Evolutionary conservation across 1,284 basidiomycete species (phyloP).

Genomic region (Chiua sp.): DNA sequence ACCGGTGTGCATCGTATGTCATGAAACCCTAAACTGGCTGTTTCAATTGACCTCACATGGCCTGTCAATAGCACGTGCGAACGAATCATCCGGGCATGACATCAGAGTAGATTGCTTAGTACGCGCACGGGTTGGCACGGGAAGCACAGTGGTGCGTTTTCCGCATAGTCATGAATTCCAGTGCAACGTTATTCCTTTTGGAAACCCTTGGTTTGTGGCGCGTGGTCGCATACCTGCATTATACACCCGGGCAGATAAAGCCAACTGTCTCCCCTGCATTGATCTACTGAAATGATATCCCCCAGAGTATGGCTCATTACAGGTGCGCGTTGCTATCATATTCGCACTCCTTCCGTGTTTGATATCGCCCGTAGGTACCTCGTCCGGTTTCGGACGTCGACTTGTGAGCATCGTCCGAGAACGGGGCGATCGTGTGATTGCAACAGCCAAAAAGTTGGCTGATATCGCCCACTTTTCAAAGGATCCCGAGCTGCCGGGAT

Average conservation of each 20-base stretch:
- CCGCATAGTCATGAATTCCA: too few relatives aligned
- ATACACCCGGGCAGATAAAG: neutral
- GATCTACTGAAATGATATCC: neutral
- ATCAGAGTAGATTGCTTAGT: too few relatives aligned
- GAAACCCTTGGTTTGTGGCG: too few relatives aligned
- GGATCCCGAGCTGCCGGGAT: neutral
- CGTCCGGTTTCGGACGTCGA: conserved; percentile 63
- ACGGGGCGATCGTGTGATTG: conserved; percentile 56
- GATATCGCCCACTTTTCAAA: conserved; percentile 24
- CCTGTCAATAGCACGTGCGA: too few relatives aligned
- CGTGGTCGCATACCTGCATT: too few relatives aligned
- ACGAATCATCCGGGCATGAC: too few relatives aligned
- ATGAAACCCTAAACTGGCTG: too few relatives aligned
- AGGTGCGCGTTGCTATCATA: neutral
- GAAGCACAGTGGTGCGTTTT: too few relatives aligned
- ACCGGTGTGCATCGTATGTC: too few relatives aligned
- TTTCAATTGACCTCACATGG: neutral
- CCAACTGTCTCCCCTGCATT: neutral
- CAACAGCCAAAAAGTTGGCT: conserved; percentile 33
- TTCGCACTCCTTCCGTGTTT: too few relatives aligned
- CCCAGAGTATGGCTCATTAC: conserved; percentile 9
- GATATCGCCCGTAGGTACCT: conserved; percentile 47
- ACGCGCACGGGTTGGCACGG: too few relatives aligned
- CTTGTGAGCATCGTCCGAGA: conserved; percentile 52
- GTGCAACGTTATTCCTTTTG: too few relatives aligned